phyloP scores from a whole-genome alignment of 148 eudicot species.

The Hydrangea macrophylla region DNA sequence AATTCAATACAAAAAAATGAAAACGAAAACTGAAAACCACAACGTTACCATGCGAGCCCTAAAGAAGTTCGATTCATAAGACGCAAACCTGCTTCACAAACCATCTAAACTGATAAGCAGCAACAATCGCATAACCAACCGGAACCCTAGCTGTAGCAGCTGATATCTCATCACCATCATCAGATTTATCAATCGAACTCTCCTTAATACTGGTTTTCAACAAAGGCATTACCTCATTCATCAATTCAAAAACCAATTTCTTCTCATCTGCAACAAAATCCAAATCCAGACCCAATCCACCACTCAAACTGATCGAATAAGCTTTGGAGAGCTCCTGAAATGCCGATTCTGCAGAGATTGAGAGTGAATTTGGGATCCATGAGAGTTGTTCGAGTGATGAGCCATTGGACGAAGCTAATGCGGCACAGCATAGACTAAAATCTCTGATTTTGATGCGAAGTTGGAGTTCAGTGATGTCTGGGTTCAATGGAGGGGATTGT shows the following conservation, averaged over 20 bases:
- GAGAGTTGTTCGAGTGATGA: constrained; percentile 40
- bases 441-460: constrained; percentile 35
- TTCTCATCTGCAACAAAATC: constrained; percentile 28
- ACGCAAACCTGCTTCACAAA: constrained; percentile 65
- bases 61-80: neutral
- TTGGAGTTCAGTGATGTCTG: constrained; percentile 16
- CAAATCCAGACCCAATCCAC: constrained; percentile 34
- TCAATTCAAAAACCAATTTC: constrained; percentile 61
- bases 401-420: constrained; percentile 44
- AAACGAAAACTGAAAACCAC: no score
- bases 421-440: constrained; percentile 60
- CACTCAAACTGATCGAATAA: constrained; percentile 21
- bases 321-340: constrained; percentile 38
- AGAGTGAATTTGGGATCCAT: constrained; percentile 63
- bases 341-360: constrained; percentile 44
- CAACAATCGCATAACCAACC: constrained; percentile 68
- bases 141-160: constrained; percentile 77
- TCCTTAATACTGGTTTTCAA: constrained; percentile 66
- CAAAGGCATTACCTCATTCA: constrained; percentile 61
- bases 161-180: constrained; percentile 59
- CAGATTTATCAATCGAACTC: constrained; percentile 54
- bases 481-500: constrained; percentile 1
- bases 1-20: no score
- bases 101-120: constrained; percentile 87
- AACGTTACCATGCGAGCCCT: no score